Percentiles rank a stretch among this genome's conserved stretches.
Evolutionary conservation across 2,329 filamentous ascomycete genomes (phyloP).

Genomic region (Diaporthe australafricana): DNA sequence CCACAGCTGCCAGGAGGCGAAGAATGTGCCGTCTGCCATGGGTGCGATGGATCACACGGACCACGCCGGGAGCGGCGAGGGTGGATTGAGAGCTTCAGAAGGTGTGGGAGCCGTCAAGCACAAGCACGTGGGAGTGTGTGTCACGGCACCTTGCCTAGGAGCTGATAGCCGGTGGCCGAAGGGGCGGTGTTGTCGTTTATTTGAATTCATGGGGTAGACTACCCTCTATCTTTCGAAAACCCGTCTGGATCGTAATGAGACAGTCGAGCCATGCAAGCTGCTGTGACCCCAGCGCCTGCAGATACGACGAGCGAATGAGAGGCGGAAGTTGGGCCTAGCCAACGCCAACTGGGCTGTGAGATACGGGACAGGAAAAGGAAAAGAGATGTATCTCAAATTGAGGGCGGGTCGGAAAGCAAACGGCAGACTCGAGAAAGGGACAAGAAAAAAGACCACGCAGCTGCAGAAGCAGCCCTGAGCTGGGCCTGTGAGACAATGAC

Average conservation of each 20-base stretch:
- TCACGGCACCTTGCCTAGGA: neutral
- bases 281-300: constrained; percentile 31
- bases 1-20: constrained; percentile 82
- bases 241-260: neutral
- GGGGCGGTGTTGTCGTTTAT: neutral
- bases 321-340: neutral
- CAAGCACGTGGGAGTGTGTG: constrained; percentile 16
- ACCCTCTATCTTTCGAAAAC: neutral
- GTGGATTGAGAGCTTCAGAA: neutral
- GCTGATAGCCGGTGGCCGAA: neutral
- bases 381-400: neutral
- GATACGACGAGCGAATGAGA: constrained; percentile 34
- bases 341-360: neutral
- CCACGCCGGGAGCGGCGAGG: too few species aligned
- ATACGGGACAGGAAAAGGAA: constrained; percentile 4
- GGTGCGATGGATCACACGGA: too few species aligned
- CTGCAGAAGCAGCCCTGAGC: constrained; percentile 1
- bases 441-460: neutral
- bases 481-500: constrained; percentile 33
- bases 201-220: neutral
- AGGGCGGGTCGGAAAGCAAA: neutral
- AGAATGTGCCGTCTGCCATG: constrained; percentile 65
- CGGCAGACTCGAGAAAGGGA: neutral
- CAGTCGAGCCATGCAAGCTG: constrained; percentile 17
- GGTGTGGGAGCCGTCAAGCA: neutral